A percentile compares a stretch with the other conserved stretches of the same genome.
Conservation (phyloP, 306 rosid species). For the Pyrus communis region DNA sequence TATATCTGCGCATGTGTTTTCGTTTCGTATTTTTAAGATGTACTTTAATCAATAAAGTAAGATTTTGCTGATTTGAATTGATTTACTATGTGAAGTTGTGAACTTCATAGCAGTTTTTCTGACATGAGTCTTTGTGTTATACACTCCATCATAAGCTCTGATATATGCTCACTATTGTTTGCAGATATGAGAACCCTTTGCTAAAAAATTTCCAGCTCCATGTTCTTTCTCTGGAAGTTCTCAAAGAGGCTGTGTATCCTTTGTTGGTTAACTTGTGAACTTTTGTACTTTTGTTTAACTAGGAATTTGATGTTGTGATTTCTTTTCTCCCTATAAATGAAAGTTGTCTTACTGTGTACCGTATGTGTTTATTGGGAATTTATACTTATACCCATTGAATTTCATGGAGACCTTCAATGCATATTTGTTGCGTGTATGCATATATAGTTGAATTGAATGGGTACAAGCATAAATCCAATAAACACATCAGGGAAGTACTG, state of each 20-base stretch:
- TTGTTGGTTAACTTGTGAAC: slow-evolving; percentile 16
- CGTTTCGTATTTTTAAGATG: background rate
- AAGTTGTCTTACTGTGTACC: background rate
- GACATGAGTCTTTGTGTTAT: background rate
- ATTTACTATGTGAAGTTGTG: background rate
- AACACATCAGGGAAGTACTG: background rate
- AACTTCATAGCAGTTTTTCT: background rate
- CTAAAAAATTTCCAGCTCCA: slow-evolving; percentile 64
- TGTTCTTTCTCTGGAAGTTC: slow-evolving; percentile 75
- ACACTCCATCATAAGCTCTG: slow-evolving; percentile 14
- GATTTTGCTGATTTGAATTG: background rate
- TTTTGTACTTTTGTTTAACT: background rate
- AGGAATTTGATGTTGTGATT: background rate
- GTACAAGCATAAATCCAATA: background rate
- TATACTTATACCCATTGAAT: slow-evolving; percentile 3
- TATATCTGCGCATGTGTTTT: background rate
- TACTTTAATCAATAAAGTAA: background rate
- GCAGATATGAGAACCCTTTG: slow-evolving; percentile 64
- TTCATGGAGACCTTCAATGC: slow-evolving; percentile 1
- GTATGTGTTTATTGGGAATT: slow-evolving; percentile 1
- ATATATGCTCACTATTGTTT: slow-evolving; percentile 20
- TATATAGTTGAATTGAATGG: background rate
- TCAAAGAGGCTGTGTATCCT: slow-evolving; percentile 99
- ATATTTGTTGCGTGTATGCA: background rate
- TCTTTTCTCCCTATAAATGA: background rate